These are phyloP conservation scores for Yueomyces sp. DNA, from an alignment of 805 yeast species.

Conservation along the genomic window DNA sequence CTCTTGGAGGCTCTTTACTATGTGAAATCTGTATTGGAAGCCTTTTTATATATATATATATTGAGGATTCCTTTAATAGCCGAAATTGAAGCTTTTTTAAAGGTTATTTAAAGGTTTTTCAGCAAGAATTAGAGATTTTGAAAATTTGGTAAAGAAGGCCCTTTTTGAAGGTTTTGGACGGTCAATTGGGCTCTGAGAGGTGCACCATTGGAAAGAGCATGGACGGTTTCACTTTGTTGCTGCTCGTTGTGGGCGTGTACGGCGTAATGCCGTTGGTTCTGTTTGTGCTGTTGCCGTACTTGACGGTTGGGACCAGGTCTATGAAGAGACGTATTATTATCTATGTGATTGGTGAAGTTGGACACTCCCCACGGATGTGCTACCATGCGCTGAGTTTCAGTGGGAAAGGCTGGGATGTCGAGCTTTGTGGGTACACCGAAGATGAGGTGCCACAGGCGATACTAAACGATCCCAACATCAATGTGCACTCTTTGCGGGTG, in stretches of 20 bases:
- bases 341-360: conserved; percentile 83
- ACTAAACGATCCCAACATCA: conserved; percentile 36
- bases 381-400: conserved; percentile 78
- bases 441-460: conserved; percentile 39
- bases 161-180: too few relatives aligned
- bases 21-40: too few relatives aligned
- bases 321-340: conserved; percentile 48
- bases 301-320: conserved; percentile 23
- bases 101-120: too few relatives aligned
- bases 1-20: too few relatives aligned
- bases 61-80: too few relatives aligned
- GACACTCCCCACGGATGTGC: conserved; percentile 90
- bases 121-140: too few relatives aligned
- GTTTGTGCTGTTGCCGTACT: conserved; percentile 24
- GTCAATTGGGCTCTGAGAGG: too few relatives aligned
- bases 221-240: background rate
- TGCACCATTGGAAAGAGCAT: background rate
- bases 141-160: too few relatives aligned
- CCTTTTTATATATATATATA: too few relatives aligned
- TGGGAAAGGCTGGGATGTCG: conserved; percentile 56
- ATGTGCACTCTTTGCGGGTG: conserved; percentile 29
- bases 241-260: conserved; percentile 22
- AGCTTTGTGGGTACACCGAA: conserved; percentile 72
- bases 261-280: conserved; percentile 25
- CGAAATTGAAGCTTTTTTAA: too few relatives aligned